Evolutionary conservation across 2,329 filamentous ascomycete genomes (phyloP).

Genomic region (Dryadomyces sulphureus): DNA sequence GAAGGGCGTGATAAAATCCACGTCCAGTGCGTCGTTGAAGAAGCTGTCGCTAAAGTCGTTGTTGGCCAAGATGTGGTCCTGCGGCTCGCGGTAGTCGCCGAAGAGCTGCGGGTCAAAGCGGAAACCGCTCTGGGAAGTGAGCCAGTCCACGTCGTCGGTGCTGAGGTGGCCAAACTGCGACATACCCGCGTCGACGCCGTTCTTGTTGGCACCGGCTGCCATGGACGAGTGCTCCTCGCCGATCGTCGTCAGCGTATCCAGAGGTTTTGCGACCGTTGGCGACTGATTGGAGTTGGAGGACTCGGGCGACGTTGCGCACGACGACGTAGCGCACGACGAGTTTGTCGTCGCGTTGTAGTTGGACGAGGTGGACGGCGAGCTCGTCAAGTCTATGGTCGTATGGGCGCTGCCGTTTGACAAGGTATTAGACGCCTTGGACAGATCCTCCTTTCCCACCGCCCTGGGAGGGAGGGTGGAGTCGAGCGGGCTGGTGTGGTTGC

Average conservation of each 20-base stretch:
- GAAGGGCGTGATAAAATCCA: slow-evolving; percentile 70
- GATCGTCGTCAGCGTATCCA: slow-evolving; percentile 49
- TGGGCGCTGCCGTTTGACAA: slow-evolving; percentile 36
- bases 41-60: slow-evolving; percentile 56
- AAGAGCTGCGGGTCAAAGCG: slow-evolving; percentile 88
- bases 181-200: slow-evolving; percentile 17
- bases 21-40: slow-evolving; percentile 64
- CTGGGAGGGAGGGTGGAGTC: slow-evolving; percentile 15
- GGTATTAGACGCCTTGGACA: slow-evolving; percentile 40
- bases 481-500: slow-evolving; percentile 21
- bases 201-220: slow-evolving; percentile 21
- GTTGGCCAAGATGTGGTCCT: slow-evolving; percentile 59
- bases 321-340: slow-evolving; percentile 59
- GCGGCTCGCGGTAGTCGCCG: slow-evolving; percentile 80
- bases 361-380: slow-evolving; percentile 49
- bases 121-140: slow-evolving; percentile 66
- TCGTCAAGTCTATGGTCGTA: slow-evolving; percentile 37
- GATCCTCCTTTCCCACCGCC: slow-evolving; percentile 30
- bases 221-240: slow-evolving; percentile 46
- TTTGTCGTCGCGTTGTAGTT: slow-evolving; percentile 43
- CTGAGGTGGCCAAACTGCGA: slow-evolving; percentile 27
- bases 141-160: slow-evolving; percentile 52
- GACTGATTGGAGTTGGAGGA: slow-evolving; percentile 57
- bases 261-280: slow-evolving; percentile 47
- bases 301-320: slow-evolving; percentile 66